A percentile compares a stretch with the other conserved stretches of the same genome.
Conservation (phyloP, 2,329 filamentous ascomycete species). For the Scedosporium dehoogii region DNA sequence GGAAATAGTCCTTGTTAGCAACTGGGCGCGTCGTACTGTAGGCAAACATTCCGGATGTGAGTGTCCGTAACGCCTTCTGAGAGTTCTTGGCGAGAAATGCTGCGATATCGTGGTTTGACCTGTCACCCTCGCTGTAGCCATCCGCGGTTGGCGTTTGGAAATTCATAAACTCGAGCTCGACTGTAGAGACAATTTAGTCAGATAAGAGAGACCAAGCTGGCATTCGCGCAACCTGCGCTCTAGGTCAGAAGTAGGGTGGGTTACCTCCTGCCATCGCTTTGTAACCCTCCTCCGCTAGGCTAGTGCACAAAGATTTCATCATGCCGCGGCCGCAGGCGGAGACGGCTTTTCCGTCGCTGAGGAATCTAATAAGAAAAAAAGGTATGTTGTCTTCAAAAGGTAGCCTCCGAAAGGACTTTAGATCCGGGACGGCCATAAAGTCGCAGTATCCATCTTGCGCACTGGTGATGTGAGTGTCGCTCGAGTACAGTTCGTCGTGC, state of each 20-base stretch:
- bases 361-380: conserved; percentile 75
- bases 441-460: conserved; percentile 85
- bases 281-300: conserved; percentile 58
- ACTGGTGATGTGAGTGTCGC: conserved; percentile 79
- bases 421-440: conserved; percentile 70
- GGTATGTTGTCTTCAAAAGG: conserved; percentile 84
- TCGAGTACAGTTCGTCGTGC: conserved; percentile 85
- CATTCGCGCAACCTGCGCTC: too few relatives aligned
- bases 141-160: conserved; percentile 54
- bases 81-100: conserved; percentile 65
- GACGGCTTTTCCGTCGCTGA: conserved; percentile 68
- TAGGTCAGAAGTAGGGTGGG: too few relatives aligned
- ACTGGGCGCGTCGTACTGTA: conserved; percentile 82
- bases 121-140: too few relatives aligned
- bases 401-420: conserved; percentile 69
- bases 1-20: conserved; percentile 89
- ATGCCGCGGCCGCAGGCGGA: conserved; percentile 73
- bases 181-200: conserved; percentile 35
- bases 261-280: conserved; percentile 83
- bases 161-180: conserved; percentile 93
- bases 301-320: conserved; percentile 57
- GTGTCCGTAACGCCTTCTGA: conserved; percentile 57
- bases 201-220: too few relatives aligned
- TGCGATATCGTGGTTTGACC: conserved; percentile 35
- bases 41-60: conserved; percentile 93